Conservation (phyloP, 164 flowering plant genomes). For the Vitis rupestris region DNA sequence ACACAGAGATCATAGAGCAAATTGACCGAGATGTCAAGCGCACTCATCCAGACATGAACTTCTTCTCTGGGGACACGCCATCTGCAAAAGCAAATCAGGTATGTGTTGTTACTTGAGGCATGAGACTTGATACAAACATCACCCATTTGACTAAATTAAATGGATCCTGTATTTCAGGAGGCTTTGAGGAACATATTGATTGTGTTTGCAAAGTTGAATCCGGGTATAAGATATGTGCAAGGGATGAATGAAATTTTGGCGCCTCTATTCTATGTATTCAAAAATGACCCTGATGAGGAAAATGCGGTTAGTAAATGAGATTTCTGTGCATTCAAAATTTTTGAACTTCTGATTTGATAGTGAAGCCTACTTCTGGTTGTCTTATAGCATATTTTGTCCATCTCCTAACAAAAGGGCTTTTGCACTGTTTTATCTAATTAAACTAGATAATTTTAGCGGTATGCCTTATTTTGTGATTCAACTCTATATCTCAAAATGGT, state of each 20-base stretch:
- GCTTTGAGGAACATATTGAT: conserved; percentile 76
- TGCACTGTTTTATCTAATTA: neutral
- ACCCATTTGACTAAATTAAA: conserved; percentile 2
- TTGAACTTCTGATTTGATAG: neutral
- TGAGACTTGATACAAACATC: neutral
- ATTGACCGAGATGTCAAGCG: conserved; percentile 98
- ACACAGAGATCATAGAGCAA: conserved; percentile 90
- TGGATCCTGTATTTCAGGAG: conserved; percentile 49
- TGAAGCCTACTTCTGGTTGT: neutral
- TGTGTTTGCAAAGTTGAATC: conserved; percentile 94
- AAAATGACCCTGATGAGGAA: conserved; percentile 83
- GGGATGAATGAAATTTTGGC: conserved; percentile 99
- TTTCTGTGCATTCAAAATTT: neutral
- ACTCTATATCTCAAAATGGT: neutral
- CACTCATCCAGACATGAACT: conserved; percentile 95
- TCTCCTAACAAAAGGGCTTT: neutral
- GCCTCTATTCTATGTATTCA: conserved; percentile 85
- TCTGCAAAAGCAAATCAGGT: conserved; percentile 87
- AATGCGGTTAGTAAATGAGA: conserved; percentile 56
- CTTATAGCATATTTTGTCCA: neutral
- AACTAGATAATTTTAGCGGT: neutral
- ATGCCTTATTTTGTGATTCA: neutral
- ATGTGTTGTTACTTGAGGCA: conserved; percentile 2
- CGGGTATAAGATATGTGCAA: conserved; percentile 97
- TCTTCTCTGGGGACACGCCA: conserved; percentile 80